phyloP scores from a whole-genome alignment of 257 asterid genomes.

The Rubia yunnanensis region DNA sequence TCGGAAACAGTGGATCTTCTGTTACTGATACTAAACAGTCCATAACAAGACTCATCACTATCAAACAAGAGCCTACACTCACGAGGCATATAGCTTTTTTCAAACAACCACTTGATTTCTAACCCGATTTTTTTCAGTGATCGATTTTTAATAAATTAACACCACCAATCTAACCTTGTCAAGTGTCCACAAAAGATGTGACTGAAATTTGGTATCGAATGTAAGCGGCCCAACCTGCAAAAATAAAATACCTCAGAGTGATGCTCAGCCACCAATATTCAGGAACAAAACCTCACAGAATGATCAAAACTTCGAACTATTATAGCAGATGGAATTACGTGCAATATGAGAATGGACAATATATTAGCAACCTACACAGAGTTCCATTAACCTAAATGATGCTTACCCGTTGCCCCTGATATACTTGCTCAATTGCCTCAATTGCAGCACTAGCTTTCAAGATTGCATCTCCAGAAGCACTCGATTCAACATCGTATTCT shows the following conservation, averaged over 20 bases:
- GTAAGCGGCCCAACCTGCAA: slow-evolving; percentile 84
- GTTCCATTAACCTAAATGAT: not conserved
- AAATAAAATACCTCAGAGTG: slow-evolving; percentile 9
- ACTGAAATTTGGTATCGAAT: slow-evolving; percentile 64
- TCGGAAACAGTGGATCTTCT: not conserved
- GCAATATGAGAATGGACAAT: not conserved
- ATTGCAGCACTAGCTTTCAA: slow-evolving; percentile 98
- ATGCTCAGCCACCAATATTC: not conserved
- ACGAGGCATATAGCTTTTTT: not conserved
- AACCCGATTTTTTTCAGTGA: not conserved
- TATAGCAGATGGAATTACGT: not conserved
- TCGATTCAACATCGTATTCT: slow-evolving; percentile 81
- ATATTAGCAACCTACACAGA: not conserved
- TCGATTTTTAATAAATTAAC: not conserved
- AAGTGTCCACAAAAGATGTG: slow-evolving; percentile 81
- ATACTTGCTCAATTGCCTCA: slow-evolving; percentile 90
- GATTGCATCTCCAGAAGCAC: slow-evolving; percentile 92
- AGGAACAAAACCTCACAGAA: not conserved
- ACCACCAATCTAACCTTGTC: slow-evolving; percentile 52
- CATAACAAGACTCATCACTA: not conserved
- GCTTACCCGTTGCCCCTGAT: slow-evolving; percentile 57
- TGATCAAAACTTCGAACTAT: not conserved
- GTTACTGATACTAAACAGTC: too few species aligned
- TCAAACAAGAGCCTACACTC: not conserved
- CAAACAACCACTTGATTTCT: not conserved